These are phyloP conservation scores for Saprolegnia diclina DNA, from an alignment of 352 stramenopile species.

Conservation along the genomic window DNA sequence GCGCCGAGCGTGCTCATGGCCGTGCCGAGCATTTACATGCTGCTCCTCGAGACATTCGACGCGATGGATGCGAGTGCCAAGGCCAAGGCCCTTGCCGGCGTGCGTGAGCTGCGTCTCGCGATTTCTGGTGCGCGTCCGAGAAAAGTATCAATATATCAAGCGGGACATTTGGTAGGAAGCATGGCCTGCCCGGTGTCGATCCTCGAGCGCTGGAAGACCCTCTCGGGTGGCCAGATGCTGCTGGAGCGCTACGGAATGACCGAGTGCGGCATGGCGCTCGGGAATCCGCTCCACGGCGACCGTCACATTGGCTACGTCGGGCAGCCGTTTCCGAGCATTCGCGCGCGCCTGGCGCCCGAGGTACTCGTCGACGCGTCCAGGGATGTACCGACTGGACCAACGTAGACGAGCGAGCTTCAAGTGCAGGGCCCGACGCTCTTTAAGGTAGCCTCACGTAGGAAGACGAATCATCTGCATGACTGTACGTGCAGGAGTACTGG, in stretches of 20 bases:
- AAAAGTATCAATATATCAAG: too few species aligned
- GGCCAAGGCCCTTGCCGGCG: not conserved
- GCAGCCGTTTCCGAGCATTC: constrained; percentile 71
- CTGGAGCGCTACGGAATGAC: constrained; percentile 87
- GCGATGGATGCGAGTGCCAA: constrained; percentile 13
- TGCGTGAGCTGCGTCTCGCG: constrained; percentile 39
- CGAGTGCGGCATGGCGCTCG: constrained; percentile 88
- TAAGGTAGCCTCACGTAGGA: constrained; percentile 8
- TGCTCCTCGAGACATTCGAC: constrained; percentile 74
- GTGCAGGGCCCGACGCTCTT: constrained; percentile 85
- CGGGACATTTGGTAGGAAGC: too few species aligned
- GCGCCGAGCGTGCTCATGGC: constrained; percentile 81
- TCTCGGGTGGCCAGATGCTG: constrained; percentile 68
- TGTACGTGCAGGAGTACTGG: constrained; percentile 71
- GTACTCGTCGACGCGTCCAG: constrained; percentile 35
- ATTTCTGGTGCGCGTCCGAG: constrained; percentile 25
- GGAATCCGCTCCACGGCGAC: constrained; percentile 69
- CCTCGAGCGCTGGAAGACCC: constrained; percentile 64
- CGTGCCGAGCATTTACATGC: constrained; percentile 89
- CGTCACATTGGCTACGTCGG: constrained; percentile 82
- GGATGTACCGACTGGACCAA: constrained; percentile 16
- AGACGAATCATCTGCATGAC: too few species aligned
- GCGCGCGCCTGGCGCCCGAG: constrained; percentile 47
- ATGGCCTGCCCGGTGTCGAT: constrained; percentile 83
- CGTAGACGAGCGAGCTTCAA: constrained; percentile 56